Conservation (phyloP, 352 stramenopile species). For the Thalassiosira hispida region DNA sequence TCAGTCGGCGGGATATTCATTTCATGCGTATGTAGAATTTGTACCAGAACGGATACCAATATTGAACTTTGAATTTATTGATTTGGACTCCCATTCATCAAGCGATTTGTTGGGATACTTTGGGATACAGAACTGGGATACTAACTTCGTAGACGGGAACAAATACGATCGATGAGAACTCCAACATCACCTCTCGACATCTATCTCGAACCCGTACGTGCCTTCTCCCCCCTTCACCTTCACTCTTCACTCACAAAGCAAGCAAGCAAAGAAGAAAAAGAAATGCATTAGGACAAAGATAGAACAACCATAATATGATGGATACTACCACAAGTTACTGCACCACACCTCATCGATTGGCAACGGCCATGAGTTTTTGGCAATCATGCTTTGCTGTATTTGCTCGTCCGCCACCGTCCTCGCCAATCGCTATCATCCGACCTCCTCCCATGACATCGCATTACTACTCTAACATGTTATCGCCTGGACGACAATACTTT, state of each 20-base stretch:
- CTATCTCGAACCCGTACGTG: background rate
- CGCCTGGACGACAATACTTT: background rate
- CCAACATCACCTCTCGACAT: background rate
- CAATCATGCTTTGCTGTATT: constrained; percentile 18
- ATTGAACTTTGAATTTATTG: background rate
- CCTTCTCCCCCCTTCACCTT: background rate
- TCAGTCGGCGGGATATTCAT: background rate
- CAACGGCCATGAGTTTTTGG: constrained; percentile 12
- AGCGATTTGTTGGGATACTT: background rate
- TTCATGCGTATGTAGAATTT: constrained; percentile 4
- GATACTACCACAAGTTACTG: background rate
- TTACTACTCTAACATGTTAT: constrained; percentile 2
- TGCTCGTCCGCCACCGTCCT: background rate
- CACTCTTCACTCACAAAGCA: too few species aligned
- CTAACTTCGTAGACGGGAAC: too few species aligned
- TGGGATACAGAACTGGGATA: too few species aligned
- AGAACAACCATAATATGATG: background rate
- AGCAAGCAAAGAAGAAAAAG: too few species aligned
- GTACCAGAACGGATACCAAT: background rate
- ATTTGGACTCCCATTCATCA: background rate
- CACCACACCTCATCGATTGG: background rate
- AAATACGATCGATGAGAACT: background rate
- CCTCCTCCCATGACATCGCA: constrained; percentile 23
- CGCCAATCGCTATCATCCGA: constrained; percentile 8
- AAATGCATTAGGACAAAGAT: background rate